Conservation (phyloP, 805 yeast genomes). For the Myxozyma melibiosi region DNA sequence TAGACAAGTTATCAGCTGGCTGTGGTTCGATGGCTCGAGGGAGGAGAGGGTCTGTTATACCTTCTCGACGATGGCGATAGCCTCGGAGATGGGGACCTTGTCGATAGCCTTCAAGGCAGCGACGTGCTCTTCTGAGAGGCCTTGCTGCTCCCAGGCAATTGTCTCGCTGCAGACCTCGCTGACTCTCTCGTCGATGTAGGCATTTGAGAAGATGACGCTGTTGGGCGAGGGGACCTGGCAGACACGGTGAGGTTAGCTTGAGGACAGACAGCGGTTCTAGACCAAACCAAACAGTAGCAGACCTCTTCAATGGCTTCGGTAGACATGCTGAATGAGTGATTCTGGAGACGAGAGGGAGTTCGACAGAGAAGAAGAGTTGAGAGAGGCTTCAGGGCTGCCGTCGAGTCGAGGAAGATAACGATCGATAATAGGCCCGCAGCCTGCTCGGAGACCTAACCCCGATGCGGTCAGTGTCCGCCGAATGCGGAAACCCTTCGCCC, state of each 20-base stretch:
- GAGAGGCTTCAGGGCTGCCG: neutral
- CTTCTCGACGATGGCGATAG: slow-evolving; percentile 23
- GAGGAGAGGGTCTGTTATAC: slow-evolving; percentile 3
- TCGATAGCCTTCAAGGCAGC: slow-evolving; percentile 57
- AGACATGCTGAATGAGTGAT: slow-evolving; percentile 13
- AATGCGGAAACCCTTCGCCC: neutral
- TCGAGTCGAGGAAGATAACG: slow-evolving; percentile 10
- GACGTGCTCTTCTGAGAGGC: slow-evolving; percentile 69
- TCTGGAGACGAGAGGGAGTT: too few relatives aligned
- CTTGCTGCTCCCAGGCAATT: slow-evolving; percentile 90
- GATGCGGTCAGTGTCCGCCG: neutral
- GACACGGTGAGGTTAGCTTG: too few relatives aligned
- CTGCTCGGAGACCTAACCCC: neutral
- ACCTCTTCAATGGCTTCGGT: slow-evolving; percentile 17
- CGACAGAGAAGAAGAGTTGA: neutral
- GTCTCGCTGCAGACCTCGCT: slow-evolving; percentile 64
- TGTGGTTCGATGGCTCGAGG: neutral
- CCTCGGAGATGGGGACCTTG: slow-evolving; percentile 41
- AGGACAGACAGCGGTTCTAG: too few relatives aligned
- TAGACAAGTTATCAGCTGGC: neutral
- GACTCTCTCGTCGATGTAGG: slow-evolving; percentile 60
- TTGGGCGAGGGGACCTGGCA: slow-evolving; percentile 34
- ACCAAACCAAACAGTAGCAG: too few relatives aligned
- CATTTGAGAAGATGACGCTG: slow-evolving; percentile 58
- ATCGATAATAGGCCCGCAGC: slow-evolving; percentile 14